These are phyloP conservation scores for Xerocomus spinulosus DNA, from an alignment of 768 basidiomycete genomes.

Conservation along the genomic window DNA sequence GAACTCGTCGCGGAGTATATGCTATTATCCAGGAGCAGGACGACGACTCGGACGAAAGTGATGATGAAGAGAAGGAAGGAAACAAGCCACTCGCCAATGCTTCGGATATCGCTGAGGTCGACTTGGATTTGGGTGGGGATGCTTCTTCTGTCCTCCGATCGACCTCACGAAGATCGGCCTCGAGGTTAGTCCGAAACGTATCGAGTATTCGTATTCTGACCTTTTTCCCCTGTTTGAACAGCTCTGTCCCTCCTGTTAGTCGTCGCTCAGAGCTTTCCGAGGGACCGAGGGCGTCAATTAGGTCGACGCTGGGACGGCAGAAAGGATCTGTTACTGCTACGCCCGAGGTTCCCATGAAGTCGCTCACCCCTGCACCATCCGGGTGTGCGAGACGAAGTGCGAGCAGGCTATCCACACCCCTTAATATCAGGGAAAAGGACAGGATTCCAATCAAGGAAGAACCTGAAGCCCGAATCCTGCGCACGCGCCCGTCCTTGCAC, in stretches of 20 bases:
- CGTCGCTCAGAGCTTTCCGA: slow-evolving; percentile 27
- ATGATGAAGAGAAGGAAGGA: slow-evolving; percentile 48
- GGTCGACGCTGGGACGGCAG: slow-evolving; percentile 55
- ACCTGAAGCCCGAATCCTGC: slow-evolving; percentile 46
- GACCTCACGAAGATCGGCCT: slow-evolving; percentile 24
- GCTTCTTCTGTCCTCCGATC: slow-evolving; percentile 20
- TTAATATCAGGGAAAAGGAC: slow-evolving; percentile 36
- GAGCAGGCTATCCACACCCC: slow-evolving; percentile 31
- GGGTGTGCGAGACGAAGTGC: slow-evolving; percentile 27
- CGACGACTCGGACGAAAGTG: slow-evolving; percentile 59
- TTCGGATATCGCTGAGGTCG: slow-evolving; percentile 44
- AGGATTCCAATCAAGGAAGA: slow-evolving; percentile 44
- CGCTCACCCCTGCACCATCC: slow-evolving; percentile 32
- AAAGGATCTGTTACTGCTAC: slow-evolving; percentile 41
- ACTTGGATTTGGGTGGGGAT: slow-evolving; percentile 45
- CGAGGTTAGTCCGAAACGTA: slow-evolving; percentile 19
- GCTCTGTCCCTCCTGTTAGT: slow-evolving; percentile 25
- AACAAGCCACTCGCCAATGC: slow-evolving; percentile 45
- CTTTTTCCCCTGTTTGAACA: slow-evolving; percentile 5
- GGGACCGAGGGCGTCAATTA: slow-evolving; percentile 36
- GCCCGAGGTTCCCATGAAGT: slow-evolving; percentile 44
- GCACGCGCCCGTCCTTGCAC: slow-evolving; percentile 41
- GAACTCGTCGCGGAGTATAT: slow-evolving; percentile 80
- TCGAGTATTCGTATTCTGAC: slow-evolving; percentile 10
- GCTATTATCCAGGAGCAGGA: slow-evolving; percentile 58